phyloP scores from a whole-genome alignment of 2,329 filamentous ascomycete species.

The Penicillium rolfsii region DNA sequence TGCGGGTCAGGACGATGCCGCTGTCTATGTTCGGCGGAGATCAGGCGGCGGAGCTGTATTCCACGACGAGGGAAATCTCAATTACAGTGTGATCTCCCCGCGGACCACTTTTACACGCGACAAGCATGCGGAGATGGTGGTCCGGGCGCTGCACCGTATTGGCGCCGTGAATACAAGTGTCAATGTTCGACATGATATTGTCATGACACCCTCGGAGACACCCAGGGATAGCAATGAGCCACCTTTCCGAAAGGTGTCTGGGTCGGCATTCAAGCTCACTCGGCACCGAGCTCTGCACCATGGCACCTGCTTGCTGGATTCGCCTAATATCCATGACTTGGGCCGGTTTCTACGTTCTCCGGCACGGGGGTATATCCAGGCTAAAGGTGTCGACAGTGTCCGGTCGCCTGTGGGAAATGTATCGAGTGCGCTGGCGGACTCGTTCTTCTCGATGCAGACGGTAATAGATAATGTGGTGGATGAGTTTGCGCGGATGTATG shows the following conservation, averaged over 20 bases:
- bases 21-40: conserved; percentile 75
- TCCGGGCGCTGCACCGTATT: conserved; percentile 68
- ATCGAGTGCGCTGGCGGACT: conserved; percentile 55
- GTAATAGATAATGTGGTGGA: conserved; percentile 59
- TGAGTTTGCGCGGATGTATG: conserved; percentile 72
- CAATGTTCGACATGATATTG: conserved; percentile 92
- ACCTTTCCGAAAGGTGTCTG: conserved; percentile 76
- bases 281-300: conserved; percentile 82
- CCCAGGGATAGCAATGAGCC: conserved; percentile 20
- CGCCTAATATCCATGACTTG: conserved; percentile 72
- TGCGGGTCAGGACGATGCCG: conserved; percentile 35
- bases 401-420: conserved; percentile 83
- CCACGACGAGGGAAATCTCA: conserved; percentile 90
- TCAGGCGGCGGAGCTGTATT: conserved; percentile 93
- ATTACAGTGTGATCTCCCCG: conserved; percentile 90
- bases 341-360: conserved; percentile 75
- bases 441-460: conserved; percentile 55
- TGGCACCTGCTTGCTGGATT: conserved; percentile 82
- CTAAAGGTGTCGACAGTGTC: conserved; percentile 88
- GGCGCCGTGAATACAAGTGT: conserved; percentile 65
- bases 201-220: conserved; percentile 60
- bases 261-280: conserved; percentile 93
- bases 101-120: conserved; percentile 76
- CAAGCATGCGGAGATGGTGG: conserved; percentile 90
- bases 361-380: conserved; percentile 73